Evolutionary conservation across 2,329 filamentous ascomycete genomes (phyloP).

Genomic region (Chaetoscypha palmicola): DNA sequence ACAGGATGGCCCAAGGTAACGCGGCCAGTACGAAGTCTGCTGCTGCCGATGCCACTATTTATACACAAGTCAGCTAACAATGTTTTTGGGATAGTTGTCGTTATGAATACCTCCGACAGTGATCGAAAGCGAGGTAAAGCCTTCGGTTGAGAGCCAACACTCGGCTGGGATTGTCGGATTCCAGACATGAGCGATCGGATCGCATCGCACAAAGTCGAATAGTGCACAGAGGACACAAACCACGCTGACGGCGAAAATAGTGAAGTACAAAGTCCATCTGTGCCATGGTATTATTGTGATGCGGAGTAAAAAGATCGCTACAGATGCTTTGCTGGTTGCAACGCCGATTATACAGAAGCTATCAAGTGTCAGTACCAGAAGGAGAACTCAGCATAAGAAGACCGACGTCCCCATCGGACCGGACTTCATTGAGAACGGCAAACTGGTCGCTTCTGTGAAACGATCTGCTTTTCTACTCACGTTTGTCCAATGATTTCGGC

Average conservation of each 20-base stretch:
- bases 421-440: too few species aligned
- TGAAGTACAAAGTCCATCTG: constrained; percentile 7
- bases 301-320: constrained; percentile 12
- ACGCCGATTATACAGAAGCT: constrained; percentile 14
- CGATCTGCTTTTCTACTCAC: too few species aligned
- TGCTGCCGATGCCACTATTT: neutral
- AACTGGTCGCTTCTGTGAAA: too few species aligned
- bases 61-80: neutral
- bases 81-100: too few species aligned
- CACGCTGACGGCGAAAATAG: constrained; percentile 6
- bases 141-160: constrained; percentile 10
- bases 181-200: constrained; percentile 14
- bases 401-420: too few species aligned
- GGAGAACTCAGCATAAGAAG: too few species aligned
- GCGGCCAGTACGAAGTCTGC: constrained; percentile 33
- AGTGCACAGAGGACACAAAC: constrained; percentile 8
- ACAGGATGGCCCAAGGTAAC: constrained; percentile 35
- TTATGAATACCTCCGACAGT: neutral
- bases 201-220: constrained; percentile 14
- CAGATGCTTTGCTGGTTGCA: constrained; percentile 15
- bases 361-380: too few species aligned
- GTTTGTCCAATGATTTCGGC: constrained; percentile 17
- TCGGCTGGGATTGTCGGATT: constrained; percentile 8
- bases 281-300: constrained; percentile 14
- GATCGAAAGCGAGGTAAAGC: constrained; percentile 7